phyloP scores from a whole-genome alignment of 345 rosid species.

The Lenwebbia sp. region DNA sequence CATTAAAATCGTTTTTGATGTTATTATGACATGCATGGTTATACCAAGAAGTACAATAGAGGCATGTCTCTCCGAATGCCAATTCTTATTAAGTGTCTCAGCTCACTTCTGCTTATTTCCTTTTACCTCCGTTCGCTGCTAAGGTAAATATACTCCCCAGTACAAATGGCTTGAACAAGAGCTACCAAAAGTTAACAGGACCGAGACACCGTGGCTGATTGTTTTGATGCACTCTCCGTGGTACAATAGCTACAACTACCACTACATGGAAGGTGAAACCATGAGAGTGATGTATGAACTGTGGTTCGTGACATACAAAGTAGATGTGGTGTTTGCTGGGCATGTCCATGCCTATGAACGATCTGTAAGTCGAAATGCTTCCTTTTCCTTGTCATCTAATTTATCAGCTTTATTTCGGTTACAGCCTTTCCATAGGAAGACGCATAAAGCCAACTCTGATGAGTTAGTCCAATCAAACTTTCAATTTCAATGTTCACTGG shows the following conservation, averaged over 20 bases:
- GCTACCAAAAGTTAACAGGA: conserved; percentile 73
- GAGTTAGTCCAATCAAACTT: neutral
- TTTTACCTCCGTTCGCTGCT: neutral
- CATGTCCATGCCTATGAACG: conserved; percentile 94
- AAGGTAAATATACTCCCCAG: conserved; percentile 85
- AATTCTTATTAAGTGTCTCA: neutral
- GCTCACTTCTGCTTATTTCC: neutral
- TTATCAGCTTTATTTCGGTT: neutral
- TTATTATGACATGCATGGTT: neutral
- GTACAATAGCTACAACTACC: conserved; percentile 92
- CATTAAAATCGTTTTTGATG: neutral
- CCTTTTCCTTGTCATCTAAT: neutral
- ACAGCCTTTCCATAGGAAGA: neutral
- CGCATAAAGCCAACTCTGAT: neutral
- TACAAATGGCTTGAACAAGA: conserved; percentile 59
- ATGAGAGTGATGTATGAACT: conserved; percentile 90
- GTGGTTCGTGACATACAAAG: conserved; percentile 71
- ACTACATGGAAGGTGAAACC: conserved; percentile 93
- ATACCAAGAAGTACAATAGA: neutral
- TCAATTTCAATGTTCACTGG: neutral
- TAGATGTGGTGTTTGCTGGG: conserved; percentile 82
- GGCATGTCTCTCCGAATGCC: neutral
- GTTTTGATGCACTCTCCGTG: conserved; percentile 76
- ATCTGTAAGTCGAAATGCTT: conserved; percentile 47
- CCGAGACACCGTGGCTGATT: conserved; percentile 86